phyloP scores from a whole-genome alignment of 805 yeast species.

The Zygoascus ofunaensis region DNA sequence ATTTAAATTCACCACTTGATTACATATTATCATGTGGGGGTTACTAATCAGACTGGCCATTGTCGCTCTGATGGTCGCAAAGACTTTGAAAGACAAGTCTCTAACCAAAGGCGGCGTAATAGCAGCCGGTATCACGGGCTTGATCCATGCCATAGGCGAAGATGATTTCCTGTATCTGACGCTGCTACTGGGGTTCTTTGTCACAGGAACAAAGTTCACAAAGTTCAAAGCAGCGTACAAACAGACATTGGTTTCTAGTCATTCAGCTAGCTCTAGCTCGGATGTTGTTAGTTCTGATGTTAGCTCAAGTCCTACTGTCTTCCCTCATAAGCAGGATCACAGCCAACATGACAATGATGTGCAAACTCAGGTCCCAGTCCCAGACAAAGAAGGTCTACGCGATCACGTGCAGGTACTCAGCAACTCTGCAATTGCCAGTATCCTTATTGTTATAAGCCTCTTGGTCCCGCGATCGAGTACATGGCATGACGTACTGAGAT shows the following conservation, averaged over 20 bases:
- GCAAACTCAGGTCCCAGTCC: conserved; percentile 7
- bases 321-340: neutral
- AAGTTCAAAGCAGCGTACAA: conserved; percentile 33
- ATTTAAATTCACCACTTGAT: too few species aligned
- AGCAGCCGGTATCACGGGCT: conserved; percentile 32
- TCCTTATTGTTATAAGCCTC: conserved; percentile 26
- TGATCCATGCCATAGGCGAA: conserved; percentile 33
- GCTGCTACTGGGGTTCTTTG: conserved; percentile 31
- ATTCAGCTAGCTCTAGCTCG: too few species aligned
- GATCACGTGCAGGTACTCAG: conserved; percentile 36
- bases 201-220: conserved; percentile 34
- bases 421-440: conserved; percentile 33
- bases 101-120: conserved; percentile 31
- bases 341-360: neutral
- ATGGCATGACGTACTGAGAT: conserved; percentile 10
- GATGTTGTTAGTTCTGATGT: conserved; percentile 6
- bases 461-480: neutral
- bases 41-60: neutral
- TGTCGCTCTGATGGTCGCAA: conserved; percentile 10
- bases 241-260: conserved; percentile 25
- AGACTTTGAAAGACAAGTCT: conserved; percentile 31
- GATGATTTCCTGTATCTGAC: conserved; percentile 27
- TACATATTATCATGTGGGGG: too few species aligned
- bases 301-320: neutral
- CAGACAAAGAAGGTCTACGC: conserved; percentile 26